Evolutionary conservation across 331 rosid species (phyloP).

Genomic region (Spiraea crenata): DNA sequence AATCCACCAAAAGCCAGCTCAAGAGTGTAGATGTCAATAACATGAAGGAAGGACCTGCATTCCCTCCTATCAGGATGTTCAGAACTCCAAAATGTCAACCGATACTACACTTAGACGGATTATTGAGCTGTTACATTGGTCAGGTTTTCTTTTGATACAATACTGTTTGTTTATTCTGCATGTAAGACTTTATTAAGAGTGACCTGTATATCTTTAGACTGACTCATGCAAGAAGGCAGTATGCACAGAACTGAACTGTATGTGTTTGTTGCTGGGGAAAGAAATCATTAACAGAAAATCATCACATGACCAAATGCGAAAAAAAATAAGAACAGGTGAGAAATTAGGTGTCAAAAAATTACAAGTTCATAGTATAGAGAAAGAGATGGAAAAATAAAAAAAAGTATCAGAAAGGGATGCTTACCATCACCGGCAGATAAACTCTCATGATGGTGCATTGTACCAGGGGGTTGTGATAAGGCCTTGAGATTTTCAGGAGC

Average conservation of each 20-base stretch:
- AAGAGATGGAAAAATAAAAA: too few relatives aligned
- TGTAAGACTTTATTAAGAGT: too few relatives aligned
- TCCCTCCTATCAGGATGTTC: not conserved
- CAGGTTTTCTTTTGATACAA: not conserved
- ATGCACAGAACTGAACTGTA: not conserved
- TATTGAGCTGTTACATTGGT: not conserved
- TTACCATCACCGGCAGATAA: constrained; percentile 40
- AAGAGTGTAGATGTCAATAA: not conserved
- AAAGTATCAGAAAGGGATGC: constrained; percentile 17
- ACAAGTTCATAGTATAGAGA: not conserved
- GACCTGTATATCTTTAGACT: not conserved
- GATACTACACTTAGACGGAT: not conserved
- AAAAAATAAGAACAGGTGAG: not conserved
- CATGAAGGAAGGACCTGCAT: not conserved
- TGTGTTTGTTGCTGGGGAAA: not conserved
- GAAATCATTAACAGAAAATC: not conserved
- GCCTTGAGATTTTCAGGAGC: constrained; percentile 76
- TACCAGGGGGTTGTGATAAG: constrained; percentile 40
- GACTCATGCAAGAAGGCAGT: not conserved
- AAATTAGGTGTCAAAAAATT: constrained; percentile 21
- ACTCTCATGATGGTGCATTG: constrained; percentile 33
- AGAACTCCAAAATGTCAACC: not conserved
- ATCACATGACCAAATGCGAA: not conserved
- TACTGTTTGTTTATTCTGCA: not conserved
- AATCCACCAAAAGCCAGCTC: not conserved